phyloP scores from a whole-genome alignment of 2,329 filamentous ascomycete genomes.

The Gyromitra esculenta region DNA sequence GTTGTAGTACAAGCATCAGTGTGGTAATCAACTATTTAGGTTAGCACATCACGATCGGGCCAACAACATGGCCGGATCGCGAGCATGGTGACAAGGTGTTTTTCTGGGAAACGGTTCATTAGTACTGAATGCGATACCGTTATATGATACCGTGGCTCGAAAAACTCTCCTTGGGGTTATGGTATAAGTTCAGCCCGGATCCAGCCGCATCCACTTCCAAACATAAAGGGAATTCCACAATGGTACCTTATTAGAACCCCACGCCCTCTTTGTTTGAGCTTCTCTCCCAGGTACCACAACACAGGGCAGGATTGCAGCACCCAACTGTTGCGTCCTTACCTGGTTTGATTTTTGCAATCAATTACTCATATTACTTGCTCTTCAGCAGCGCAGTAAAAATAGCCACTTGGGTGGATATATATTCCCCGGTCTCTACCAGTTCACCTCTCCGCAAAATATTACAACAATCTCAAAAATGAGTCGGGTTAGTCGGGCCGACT shows the following conservation, averaged over 20 bases:
- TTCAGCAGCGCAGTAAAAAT: slow-evolving; percentile 4
- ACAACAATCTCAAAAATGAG: slow-evolving; percentile 17
- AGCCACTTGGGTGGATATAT: slow-evolving; percentile 11
- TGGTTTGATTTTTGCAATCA: slow-evolving; percentile 5
- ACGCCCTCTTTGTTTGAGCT: slow-evolving; percentile 12
- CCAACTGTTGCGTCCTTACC: background rate
- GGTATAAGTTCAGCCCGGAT: slow-evolving; percentile 19
- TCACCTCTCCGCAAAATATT: background rate
- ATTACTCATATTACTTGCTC: slow-evolving; percentile 30
- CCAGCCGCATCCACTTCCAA: slow-evolving; percentile 26
- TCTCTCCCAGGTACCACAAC: slow-evolving; percentile 1
- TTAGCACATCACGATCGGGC: slow-evolving; percentile 9
- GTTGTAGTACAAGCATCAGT: slow-evolving; percentile 35
- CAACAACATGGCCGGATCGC: slow-evolving; percentile 16
- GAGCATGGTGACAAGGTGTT: background rate
- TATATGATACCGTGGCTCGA: slow-evolving; percentile 1
- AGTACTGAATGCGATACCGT: background rate
- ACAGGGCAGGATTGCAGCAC: slow-evolving; percentile 9
- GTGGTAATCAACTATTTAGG: slow-evolving; percentile 29
- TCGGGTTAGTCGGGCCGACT: slow-evolving; percentile 2
- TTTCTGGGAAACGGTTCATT: slow-evolving; percentile 5
- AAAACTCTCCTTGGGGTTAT: background rate
- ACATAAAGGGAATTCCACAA: slow-evolving; percentile 24
- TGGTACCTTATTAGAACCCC: slow-evolving; percentile 12
- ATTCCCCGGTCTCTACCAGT: slow-evolving; percentile 13